These are phyloP conservation scores for Candida sojae DNA, from an alignment of 1,139 yeast species.

Conservation along the genomic window DNA sequence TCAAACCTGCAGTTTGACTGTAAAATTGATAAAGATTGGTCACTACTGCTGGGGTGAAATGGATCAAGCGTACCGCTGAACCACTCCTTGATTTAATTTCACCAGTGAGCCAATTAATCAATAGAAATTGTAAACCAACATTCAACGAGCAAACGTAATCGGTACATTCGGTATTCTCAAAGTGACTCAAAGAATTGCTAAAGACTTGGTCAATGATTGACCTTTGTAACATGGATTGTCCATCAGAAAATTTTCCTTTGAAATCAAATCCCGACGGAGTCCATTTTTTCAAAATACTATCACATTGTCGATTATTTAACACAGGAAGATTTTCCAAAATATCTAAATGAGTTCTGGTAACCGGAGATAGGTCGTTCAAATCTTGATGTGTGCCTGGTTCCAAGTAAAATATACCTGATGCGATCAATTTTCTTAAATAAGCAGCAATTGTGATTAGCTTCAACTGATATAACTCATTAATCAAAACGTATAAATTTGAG, in stretches of 20 bases:
- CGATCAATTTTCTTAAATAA: constrained; percentile 74
- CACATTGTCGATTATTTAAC: constrained; percentile 51
- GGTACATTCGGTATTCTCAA: background rate
- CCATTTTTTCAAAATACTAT: constrained; percentile 49
- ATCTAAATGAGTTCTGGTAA: constrained; percentile 46
- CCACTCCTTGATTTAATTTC: constrained; percentile 34
- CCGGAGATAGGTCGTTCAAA: constrained; percentile 19
- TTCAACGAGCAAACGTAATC: constrained; percentile 14
- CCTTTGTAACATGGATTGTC: constrained; percentile 25
- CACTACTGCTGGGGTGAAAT: constrained; percentile 35
- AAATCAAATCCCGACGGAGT: constrained; percentile 33
- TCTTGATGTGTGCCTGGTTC: constrained; percentile 24
- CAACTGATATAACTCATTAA: constrained; percentile 55
- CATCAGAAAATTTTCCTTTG: constrained; percentile 29
- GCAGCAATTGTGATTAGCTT: constrained; percentile 61
- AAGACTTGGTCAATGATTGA: constrained; percentile 26
- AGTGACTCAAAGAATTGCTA: constrained; percentile 11
- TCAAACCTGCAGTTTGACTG: constrained; percentile 33
- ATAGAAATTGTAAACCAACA: constrained; percentile 45
- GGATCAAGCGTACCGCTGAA: constrained; percentile 38
- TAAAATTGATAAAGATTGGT: constrained; percentile 36
- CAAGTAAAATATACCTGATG: constrained; percentile 76
- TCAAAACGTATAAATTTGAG: constrained; percentile 47
- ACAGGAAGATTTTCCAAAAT: constrained; percentile 59
- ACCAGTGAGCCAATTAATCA: constrained; percentile 45